A percentile compares a stretch with the other conserved stretches of the same genome.
phyloP scores from a whole-genome alignment of 1,284 basidiomycete genomes.

The Irpex sp. region DNA sequence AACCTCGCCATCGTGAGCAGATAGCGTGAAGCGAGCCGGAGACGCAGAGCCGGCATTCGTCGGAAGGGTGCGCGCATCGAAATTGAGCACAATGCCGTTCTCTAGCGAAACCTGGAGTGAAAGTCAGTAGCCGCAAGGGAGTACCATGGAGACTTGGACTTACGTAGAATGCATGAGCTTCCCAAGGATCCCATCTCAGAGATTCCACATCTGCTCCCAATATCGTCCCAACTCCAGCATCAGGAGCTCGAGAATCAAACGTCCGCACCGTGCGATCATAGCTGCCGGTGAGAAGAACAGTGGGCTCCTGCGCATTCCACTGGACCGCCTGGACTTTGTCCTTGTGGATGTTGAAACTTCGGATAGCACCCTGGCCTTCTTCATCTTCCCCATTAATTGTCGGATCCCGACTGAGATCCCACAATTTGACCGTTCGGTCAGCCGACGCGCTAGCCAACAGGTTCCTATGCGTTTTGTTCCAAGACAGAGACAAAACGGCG shows the following conservation, averaged over 20 bases:
- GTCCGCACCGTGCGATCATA: slow-evolving; percentile 93
- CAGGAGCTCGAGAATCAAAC: slow-evolving; percentile 88
- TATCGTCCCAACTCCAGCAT: slow-evolving; percentile 72
- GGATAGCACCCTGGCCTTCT: slow-evolving; percentile 62
- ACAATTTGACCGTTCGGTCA: slow-evolving; percentile 94
- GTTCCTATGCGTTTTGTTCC: slow-evolving; percentile 90
- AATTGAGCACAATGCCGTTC: slow-evolving; percentile 89
- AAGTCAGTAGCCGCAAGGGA: not conserved
- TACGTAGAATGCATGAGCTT: slow-evolving; percentile 84
- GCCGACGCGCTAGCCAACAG: slow-evolving; percentile 91
- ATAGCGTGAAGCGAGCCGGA: slow-evolving; percentile 81
- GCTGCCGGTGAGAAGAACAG: slow-evolving; percentile 87
- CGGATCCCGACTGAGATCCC: slow-evolving; percentile 85
- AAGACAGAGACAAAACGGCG: slow-evolving; percentile 87
- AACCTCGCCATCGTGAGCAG: slow-evolving; percentile 94
- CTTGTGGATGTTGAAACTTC: slow-evolving; percentile 86
- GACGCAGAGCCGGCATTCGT: slow-evolving; percentile 58
- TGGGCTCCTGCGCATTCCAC: slow-evolving; percentile 89
- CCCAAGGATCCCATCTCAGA: slow-evolving; percentile 95
- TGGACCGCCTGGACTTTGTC: slow-evolving; percentile 98
- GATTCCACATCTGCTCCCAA: slow-evolving; percentile 93
- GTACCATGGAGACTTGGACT: slow-evolving; percentile 27
- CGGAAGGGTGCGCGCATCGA: slow-evolving; percentile 83
- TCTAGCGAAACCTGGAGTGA: slow-evolving; percentile 78
- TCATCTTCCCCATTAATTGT: slow-evolving; percentile 41